These are phyloP conservation scores for Termitomyces sp. DNA, from an alignment of 768 basidiomycete species.

Conservation along the genomic window DNA sequence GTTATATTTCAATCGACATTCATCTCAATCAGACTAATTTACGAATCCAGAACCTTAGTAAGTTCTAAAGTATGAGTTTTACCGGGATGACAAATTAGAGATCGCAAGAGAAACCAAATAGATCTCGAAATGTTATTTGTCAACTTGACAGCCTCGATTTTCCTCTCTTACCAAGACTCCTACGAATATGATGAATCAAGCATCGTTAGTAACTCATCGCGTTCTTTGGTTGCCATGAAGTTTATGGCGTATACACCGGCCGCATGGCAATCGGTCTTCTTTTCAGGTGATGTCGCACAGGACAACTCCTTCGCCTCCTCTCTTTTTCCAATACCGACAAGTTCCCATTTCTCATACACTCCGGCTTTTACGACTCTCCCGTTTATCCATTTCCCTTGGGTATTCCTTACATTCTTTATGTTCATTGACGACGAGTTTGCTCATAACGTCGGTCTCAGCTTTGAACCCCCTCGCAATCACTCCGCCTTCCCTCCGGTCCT, in stretches of 20 bases:
- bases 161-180: neutral
- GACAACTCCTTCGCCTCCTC: neutral
- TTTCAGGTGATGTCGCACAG: neutral
- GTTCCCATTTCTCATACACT: neutral
- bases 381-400: neutral
- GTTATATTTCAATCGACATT: neutral
- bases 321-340: neutral
- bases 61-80: neutral
- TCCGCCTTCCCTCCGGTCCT: neutral
- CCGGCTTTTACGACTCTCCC: neutral
- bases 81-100: neutral
- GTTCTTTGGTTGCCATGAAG: neutral
- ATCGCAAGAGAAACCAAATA: neutral
- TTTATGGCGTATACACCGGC: neutral
- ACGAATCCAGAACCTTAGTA: too few species aligned
- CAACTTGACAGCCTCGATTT: neutral
- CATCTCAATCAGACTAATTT: neutral
- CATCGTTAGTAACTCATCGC: neutral
- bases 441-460: neutral
- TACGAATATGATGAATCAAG: neutral
- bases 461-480: neutral
- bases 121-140: neutral
- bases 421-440: neutral
- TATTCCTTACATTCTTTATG: neutral
- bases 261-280: neutral